These are phyloP conservation scores for Jatropha curcas DNA, from an alignment of 345 rosid genomes.

Conservation along the genomic window DNA sequence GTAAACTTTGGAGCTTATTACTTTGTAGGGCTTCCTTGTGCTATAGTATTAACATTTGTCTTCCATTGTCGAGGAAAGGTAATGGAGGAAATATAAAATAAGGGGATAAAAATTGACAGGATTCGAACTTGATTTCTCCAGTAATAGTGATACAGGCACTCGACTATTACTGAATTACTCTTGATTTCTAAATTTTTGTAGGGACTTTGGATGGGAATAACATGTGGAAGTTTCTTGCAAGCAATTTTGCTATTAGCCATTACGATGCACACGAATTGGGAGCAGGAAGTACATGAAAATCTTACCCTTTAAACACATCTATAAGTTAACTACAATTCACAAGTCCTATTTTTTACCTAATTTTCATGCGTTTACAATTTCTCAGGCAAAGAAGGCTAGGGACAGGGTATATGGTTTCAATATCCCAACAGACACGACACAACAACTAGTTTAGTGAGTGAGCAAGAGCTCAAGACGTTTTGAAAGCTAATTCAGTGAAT, in stretches of 20 bases:
- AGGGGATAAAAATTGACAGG: too few species aligned
- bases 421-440: not conserved
- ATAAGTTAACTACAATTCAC: not conserved
- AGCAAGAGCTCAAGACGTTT: not conserved
- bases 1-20: slow-evolving; percentile 40
- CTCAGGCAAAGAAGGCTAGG: slow-evolving; percentile 34
- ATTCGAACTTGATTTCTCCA: too few species aligned
- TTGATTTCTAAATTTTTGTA: too few species aligned
- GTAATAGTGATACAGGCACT: too few species aligned
- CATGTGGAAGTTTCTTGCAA: slow-evolving; percentile 38
- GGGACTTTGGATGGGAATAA: slow-evolving; percentile 49
- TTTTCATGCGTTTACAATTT: not conserved
- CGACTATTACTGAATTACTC: too few species aligned
- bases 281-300: slow-evolving; percentile 24
- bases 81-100: too few species aligned
- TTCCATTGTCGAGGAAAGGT: slow-evolving; percentile 35
- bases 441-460: not conserved
- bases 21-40: slow-evolving; percentile 34
- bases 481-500: too few species aligned
- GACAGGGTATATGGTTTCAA: slow-evolving; percentile 22
- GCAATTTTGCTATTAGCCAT: slow-evolving; percentile 31
- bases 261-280: slow-evolving; percentile 34
- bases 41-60: slow-evolving; percentile 29
- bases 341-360: not conserved
- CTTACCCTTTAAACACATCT: too few species aligned